Percentiles rank a stretch among this genome's conserved stretches.
These are phyloP conservation scores for Phylloporus rhodoxanthus DNA, from an alignment of 768 basidiomycete species.

Conservation along the genomic window DNA sequence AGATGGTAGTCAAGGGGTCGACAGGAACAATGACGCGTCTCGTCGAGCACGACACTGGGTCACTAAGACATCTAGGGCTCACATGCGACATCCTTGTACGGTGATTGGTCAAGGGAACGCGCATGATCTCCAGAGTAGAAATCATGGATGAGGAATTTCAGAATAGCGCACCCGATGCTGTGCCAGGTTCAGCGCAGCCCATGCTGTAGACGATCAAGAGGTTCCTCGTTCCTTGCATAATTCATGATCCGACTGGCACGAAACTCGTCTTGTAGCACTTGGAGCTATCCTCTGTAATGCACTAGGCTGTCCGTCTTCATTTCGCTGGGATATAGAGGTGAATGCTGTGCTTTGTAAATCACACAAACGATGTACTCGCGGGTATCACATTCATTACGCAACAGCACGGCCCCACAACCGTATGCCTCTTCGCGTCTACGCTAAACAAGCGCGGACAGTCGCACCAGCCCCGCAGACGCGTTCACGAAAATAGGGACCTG, in stretches of 20 bases:
- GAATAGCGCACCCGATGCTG: background rate
- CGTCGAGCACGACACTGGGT: too few species aligned
- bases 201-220: background rate
- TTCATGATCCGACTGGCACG: background rate
- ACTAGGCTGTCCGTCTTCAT: background rate
- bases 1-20: background rate
- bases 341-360: background rate
- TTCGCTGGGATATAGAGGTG: background rate
- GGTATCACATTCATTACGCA: background rate
- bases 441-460: background rate
- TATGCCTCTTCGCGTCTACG: background rate
- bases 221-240: too few species aligned
- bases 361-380: background rate
- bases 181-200: background rate
- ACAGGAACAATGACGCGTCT: background rate
- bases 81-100: too few species aligned
- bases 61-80: too few species aligned
- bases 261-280: background rate
- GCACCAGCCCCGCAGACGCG: too few species aligned
- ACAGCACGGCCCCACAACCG: background rate
- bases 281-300: background rate
- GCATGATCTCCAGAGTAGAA: too few species aligned
- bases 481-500: background rate
- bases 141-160: too few species aligned
- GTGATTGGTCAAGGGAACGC: too few species aligned